Evolutionary conservation across 352 stramenopile species (phyloP).

Genomic region (Phytophthora ramorum): DNA sequence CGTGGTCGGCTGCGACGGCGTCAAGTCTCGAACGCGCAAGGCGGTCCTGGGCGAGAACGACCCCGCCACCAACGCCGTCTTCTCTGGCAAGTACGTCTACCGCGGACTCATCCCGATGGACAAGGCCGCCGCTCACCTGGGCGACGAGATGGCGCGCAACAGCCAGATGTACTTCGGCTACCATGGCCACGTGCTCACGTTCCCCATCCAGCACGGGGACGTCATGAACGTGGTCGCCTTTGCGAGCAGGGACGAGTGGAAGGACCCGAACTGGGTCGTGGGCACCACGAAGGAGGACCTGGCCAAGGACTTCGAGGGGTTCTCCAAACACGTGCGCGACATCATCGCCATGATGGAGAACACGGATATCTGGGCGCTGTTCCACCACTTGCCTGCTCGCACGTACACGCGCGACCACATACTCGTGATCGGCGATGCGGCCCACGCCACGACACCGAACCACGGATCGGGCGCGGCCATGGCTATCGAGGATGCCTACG

Average conservation of each 20-base stretch:
- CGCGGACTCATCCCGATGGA: constrained; percentile 43
- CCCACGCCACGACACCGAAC: constrained; percentile 41
- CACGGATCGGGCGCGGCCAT: constrained; percentile 40
- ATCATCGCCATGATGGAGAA: constrained; percentile 53
- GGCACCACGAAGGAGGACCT: constrained; percentile 41
- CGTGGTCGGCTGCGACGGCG: constrained; percentile 37
- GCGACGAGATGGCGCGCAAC: constrained; percentile 46
- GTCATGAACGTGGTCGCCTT: constrained; percentile 49
- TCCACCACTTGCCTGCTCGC: constrained; percentile 36
- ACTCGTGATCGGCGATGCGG: constrained; percentile 41
- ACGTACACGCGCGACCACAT: constrained; percentile 43
- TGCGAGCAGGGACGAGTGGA: constrained; percentile 44
- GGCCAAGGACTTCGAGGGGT: constrained; percentile 36
- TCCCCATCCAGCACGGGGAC: constrained; percentile 41
- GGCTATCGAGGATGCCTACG: constrained; percentile 45
- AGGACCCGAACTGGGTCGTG: constrained; percentile 41
- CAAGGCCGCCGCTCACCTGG: constrained; percentile 37
- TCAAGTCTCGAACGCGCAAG: constrained; percentile 44
- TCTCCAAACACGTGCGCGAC: constrained; percentile 39
- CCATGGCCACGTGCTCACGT: constrained; percentile 45
- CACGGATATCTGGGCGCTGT: constrained; percentile 45
- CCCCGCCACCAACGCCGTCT: constrained; percentile 35
- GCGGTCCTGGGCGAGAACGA: constrained; percentile 36
- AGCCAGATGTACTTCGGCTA: constrained; percentile 51
- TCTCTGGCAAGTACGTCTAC: constrained; percentile 46